Conservation (phyloP, 768 basidiomycete species). For the Mrakia hoshinonis region DNA sequence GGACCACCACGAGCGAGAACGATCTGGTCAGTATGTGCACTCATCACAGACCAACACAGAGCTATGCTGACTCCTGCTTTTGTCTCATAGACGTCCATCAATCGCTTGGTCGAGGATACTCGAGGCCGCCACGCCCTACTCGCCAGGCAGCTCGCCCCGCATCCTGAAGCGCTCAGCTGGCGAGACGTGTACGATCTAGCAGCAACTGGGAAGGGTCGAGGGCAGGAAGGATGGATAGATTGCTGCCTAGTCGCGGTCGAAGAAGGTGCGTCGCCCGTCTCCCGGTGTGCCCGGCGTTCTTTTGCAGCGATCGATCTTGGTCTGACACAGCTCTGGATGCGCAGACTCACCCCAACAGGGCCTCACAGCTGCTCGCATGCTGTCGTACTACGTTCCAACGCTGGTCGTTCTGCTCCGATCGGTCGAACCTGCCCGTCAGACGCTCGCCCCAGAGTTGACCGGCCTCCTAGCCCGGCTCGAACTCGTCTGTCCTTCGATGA, state of each 20-base stretch:
- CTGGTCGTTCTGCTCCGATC: neutral
- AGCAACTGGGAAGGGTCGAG: constrained; percentile 13
- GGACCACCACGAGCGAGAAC: neutral
- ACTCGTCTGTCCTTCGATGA: neutral
- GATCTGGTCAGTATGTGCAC: neutral
- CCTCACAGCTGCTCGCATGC: neutral
- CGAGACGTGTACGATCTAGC: constrained; percentile 6
- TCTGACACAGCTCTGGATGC: neutral
- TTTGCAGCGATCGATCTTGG: neutral
- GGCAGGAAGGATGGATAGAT: constrained; percentile 6
- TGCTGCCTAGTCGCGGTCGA: constrained; percentile 9
- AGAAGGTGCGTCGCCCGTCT: neutral
- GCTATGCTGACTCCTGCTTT: too few species aligned
- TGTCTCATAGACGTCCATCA: neutral
- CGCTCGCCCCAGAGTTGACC: neutral
- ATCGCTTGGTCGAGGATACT: neutral
- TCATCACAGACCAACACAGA: neutral
- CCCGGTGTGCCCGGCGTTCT: neutral
- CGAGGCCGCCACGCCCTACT: neutral
- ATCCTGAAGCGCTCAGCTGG: neutral
- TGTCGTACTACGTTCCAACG: neutral
- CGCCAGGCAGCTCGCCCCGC: constrained; percentile 7
- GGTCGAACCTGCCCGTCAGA: neutral
- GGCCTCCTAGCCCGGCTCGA: neutral
- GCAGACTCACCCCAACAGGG: neutral